Conservation (phyloP, 441 rosid species). For the Erodium trifolium region DNA sequence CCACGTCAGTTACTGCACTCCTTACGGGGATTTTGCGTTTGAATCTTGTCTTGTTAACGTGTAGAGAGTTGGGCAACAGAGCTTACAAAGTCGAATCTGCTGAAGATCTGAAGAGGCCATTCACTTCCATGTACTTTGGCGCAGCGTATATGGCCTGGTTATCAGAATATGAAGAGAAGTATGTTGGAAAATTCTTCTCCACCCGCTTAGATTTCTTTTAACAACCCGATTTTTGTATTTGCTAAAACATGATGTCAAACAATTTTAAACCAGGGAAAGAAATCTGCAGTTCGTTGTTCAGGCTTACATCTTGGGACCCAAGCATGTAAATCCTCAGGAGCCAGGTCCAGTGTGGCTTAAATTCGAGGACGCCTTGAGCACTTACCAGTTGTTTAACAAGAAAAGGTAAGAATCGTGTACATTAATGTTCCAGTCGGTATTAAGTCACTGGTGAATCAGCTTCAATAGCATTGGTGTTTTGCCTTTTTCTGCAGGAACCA, state of each 20-base stretch:
- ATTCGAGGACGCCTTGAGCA: constrained; percentile 44
- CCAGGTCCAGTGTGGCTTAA: constrained; percentile 39
- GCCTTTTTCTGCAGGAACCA: background rate
- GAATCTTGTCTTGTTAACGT: constrained; percentile 13
- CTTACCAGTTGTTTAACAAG: constrained; percentile 29
- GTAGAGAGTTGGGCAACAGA: constrained; percentile 67
- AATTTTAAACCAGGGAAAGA: constrained; percentile 46
- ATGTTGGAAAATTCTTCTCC: background rate
- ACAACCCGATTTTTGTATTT: background rate
- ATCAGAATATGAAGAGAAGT: constrained; percentile 82
- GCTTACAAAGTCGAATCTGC: constrained; percentile 64
- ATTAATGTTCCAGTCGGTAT: background rate
- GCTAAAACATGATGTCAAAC: background rate
- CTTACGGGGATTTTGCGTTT: too few relatives aligned
- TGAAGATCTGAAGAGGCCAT: constrained; percentile 71
- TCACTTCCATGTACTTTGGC: constrained; percentile 81
- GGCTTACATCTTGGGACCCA: constrained; percentile 68
- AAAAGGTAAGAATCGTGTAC: constrained; percentile 25
- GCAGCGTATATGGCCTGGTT: constrained; percentile 77
- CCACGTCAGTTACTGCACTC: too few relatives aligned
- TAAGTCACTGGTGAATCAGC: background rate
- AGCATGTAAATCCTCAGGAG: constrained; percentile 49
- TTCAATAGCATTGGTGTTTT: background rate
- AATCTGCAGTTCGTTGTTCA: constrained; percentile 60
- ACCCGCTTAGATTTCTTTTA: too few relatives aligned